Evolutionary conservation across 768 basidiomycete genomes (phyloP), one percentile per base, ranked within the genome.

Genomic region (Dentipellis fragilis): DNA sequence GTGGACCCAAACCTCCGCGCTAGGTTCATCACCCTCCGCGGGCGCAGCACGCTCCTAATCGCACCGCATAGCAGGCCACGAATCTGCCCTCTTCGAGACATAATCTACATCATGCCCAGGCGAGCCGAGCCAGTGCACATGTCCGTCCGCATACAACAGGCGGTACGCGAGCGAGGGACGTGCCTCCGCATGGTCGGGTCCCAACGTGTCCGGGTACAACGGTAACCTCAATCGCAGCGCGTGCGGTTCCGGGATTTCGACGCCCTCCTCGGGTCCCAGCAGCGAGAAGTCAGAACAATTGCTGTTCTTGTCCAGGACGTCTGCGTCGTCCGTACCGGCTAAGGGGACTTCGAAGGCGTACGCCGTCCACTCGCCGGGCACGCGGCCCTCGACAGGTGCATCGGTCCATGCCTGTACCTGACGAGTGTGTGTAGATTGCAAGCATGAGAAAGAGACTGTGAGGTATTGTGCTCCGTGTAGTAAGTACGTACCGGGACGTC

Each of bases 101-200:
- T 77, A 56, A 16, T 55, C 62, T 10, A 79, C 79, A 62, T 81
- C 74, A 10, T 68, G 68, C 12, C 73, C 72, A 57, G 67, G 75
- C 14, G 66, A 57, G 8, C 79, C 79, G 21, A 79, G 68, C 79
- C 80, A 80, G 52, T 64, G 65, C 45, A 74, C 66, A 51, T 71
- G 63, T 34, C 78, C 77, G n/a, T 65, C 65, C 14, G 76, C 64
- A 64, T 77, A 73, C 2, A 72, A 54, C 17, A 82, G 53, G 39
- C 80, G 73, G 63, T 80, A 82, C 0, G 80, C 81, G 54, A 59
- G 54, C 16, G n/a, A 17, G 57, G 62, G 64, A 16, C 52, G 45
- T 23, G 51, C 38, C 42, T 51, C 47, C 14, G 51, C 22, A 23
- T 56, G 63, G 23, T 48, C 34, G 10, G 57, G 37, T n/a, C 60